Evolutionary conservation across 1,284 basidiomycete genomes (phyloP).

Genomic region (Schizophyllum commune): DNA sequence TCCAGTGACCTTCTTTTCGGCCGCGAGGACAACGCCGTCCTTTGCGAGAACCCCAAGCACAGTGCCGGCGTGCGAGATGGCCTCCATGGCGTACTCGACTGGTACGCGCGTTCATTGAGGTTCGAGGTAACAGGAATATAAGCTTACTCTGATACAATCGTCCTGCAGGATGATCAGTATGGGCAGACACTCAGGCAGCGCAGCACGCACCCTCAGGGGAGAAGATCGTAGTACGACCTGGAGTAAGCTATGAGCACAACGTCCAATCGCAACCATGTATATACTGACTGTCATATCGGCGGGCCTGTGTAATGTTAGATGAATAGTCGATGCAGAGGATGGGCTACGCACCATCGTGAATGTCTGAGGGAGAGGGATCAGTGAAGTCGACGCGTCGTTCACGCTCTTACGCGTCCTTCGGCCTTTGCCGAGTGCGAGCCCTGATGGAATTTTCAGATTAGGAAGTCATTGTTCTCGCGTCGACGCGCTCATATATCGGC

Average conservation of each 20-base stretch:
- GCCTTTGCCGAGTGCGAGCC: no score
- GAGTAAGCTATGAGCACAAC: no score
- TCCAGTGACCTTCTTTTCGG: constrained; percentile 98
- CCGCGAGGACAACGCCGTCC: constrained; percentile 95
- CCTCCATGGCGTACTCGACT: constrained; percentile 99
- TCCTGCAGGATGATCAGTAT: constrained; percentile 38
- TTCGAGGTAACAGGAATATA: neutral
- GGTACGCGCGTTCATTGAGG: constrained; percentile 9
- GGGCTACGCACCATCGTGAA: no score
- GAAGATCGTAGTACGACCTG: constrained; percentile 92
- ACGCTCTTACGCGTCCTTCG: no score
- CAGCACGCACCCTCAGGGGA: constrained; percentile 77
- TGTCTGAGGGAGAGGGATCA: no score
- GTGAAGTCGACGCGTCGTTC: no score
- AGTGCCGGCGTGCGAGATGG: constrained; percentile 94
- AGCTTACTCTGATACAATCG: constrained; percentile 83
- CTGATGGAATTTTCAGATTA: no score
- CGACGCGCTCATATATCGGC: no score
- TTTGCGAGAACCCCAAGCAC: constrained; percentile 93
- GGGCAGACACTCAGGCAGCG: constrained; percentile 3
- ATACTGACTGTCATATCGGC: constrained; percentile 62
- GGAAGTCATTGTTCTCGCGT: no score
- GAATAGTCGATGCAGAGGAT: no score
- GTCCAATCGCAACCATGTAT: no score
- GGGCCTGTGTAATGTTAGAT: constrained; percentile 42